phyloP scores from a whole-genome alignment of 371 early-diverging fungal species.

The Sporodiniella umbellata region DNA sequence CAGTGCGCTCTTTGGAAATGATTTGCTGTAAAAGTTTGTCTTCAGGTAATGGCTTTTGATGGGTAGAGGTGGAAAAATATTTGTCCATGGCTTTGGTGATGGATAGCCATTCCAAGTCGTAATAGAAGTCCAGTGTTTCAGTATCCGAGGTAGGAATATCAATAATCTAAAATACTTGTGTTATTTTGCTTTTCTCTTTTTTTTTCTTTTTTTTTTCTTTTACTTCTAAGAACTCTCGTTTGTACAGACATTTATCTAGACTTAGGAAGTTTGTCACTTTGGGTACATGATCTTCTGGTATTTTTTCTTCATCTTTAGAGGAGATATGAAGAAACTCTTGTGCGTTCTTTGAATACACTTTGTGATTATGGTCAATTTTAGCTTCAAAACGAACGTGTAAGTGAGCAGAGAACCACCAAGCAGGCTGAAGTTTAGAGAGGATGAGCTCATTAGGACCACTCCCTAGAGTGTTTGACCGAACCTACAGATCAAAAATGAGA shows the following conservation, averaged over 20 bases:
- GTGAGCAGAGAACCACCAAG: conserved; percentile 92
- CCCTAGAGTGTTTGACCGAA: conserved; percentile 70
- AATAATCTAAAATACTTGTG: conserved; percentile 39
- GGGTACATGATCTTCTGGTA: background rate
- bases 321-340: conserved; percentile 1
- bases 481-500: conserved; percentile 29
- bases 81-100: conserved; percentile 63
- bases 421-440: conserved; percentile 70
- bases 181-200: background rate
- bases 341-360: conserved; percentile 6
- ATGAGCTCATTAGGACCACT: conserved; percentile 66
- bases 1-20: conserved; percentile 25
- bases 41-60: conserved; percentile 43
- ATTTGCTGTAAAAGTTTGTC: conserved; percentile 34
- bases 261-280: conserved; percentile 57
- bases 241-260: conserved; percentile 67
- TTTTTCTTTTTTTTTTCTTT: background rate
- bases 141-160: conserved; percentile 50
- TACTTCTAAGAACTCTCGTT: conserved; percentile 61
- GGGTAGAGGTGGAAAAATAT: conserved; percentile 36
- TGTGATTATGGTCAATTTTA: conserved; percentile 49
- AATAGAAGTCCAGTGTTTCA: conserved; percentile 41
- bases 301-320: background rate
- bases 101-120: conserved; percentile 87
- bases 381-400: conserved; percentile 91